These are phyloP conservation scores for Salmacisia buchloeana DNA, from an alignment of 1,284 basidiomycete species.

Conservation along the genomic window DNA sequence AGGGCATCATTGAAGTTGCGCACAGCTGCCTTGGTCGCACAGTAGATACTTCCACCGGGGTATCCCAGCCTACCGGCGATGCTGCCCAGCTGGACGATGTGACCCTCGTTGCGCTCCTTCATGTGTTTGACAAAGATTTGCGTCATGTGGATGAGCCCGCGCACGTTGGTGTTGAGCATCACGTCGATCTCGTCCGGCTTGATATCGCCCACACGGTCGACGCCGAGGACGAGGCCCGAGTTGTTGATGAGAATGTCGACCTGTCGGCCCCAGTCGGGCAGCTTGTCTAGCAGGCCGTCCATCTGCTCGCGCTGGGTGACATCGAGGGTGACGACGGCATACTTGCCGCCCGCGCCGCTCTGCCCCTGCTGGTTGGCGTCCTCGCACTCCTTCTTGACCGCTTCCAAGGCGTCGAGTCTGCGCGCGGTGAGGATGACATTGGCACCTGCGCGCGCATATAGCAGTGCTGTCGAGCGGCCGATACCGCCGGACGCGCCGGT, in stretches of 20 bases:
- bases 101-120: slow-evolving; percentile 77
- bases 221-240: slow-evolving; percentile 69
- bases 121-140: slow-evolving; percentile 67
- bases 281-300: slow-evolving; percentile 19
- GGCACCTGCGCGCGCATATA: slow-evolving; percentile 50
- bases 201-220: slow-evolving; percentile 76
- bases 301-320: slow-evolving; percentile 31
- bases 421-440: slow-evolving; percentile 54
- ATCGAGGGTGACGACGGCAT: slow-evolving; percentile 37
- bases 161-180: slow-evolving; percentile 91
- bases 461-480: slow-evolving; percentile 53
- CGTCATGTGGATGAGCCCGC: slow-evolving; percentile 76
- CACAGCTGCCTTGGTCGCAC: slow-evolving; percentile 74
- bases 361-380: slow-evolving; percentile 68
- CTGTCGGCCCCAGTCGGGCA: slow-evolving; percentile 42
- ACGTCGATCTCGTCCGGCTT: slow-evolving; percentile 63
- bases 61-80: slow-evolving; percentile 89
- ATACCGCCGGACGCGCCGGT: slow-evolving; percentile 81
- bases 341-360: slow-evolving; percentile 55
- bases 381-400: slow-evolving; percentile 56
- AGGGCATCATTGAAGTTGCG: slow-evolving; percentile 78
- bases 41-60: slow-evolving; percentile 52
- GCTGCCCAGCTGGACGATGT: slow-evolving; percentile 92
- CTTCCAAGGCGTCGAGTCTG: slow-evolving; percentile 47
- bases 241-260: slow-evolving; percentile 48